These are phyloP conservation scores for Irpex sp. DNA, from an alignment of 1,284 basidiomycete species.

Conservation along the genomic window DNA sequence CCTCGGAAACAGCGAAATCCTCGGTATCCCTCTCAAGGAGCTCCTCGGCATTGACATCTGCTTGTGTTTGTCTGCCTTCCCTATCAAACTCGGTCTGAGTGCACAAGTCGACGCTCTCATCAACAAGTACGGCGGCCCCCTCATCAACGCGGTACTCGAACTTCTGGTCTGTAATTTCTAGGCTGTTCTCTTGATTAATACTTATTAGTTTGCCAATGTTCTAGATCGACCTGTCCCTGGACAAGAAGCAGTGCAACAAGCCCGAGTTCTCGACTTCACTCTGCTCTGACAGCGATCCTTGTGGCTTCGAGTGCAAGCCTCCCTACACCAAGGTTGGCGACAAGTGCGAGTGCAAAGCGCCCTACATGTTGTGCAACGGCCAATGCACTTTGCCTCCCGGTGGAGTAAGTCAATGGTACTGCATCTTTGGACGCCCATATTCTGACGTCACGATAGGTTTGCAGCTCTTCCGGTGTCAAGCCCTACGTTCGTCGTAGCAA, in stretches of 20 bases:
- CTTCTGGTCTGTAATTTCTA: constrained; percentile 15
- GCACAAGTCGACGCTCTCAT: constrained; percentile 15
- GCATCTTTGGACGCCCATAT: too few species aligned
- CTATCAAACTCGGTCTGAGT: constrained; percentile 18
- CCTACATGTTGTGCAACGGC: constrained; percentile 19
- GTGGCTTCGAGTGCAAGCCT: constrained; percentile 15
- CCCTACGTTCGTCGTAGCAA: constrained; percentile 3
- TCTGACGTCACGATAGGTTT: constrained; percentile 6
- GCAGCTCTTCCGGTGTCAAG: constrained; percentile 12
- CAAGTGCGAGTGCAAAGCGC: constrained; percentile 19
- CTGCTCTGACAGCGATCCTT: constrained; percentile 16
- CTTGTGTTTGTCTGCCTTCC: constrained; percentile 24
- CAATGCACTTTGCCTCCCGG: constrained; percentile 12
- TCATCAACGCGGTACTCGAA: constrained; percentile 16
- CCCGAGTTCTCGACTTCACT: constrained; percentile 13
- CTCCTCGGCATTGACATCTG: constrained; percentile 21
- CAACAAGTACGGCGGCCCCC: constrained; percentile 16
- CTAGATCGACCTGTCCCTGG: constrained; percentile 13
- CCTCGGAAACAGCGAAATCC: constrained; percentile 3
- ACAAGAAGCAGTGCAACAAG: constrained; percentile 14
- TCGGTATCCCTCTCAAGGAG: constrained; percentile 11
- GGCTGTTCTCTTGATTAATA: not conserved
- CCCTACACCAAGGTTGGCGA: constrained; percentile 12
- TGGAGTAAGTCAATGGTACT: constrained; percentile 8
- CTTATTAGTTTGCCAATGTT: not conserved